phyloP scores from a whole-genome alignment of 345 rosid species.

The Theobroma cacao region DNA sequence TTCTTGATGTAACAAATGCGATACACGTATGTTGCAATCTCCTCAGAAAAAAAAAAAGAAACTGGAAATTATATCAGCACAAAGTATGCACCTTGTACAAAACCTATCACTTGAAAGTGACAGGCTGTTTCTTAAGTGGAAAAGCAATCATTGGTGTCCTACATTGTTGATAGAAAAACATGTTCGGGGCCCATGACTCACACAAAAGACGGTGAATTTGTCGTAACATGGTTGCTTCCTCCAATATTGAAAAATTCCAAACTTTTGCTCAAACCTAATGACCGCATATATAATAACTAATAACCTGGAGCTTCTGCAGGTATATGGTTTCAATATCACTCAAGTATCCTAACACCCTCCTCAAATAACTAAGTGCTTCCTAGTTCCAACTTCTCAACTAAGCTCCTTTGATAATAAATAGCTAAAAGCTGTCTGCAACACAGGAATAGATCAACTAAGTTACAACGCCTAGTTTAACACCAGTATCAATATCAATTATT shows the following conservation, averaged over 20 bases:
- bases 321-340: neutral
- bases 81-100: neutral
- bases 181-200: neutral
- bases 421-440: neutral
- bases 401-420: neutral
- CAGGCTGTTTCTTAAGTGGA: neutral
- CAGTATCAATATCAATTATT: neutral
- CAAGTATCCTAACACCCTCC: neutral
- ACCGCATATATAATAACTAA: neutral
- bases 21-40: neutral
- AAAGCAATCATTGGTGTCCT: conserved; percentile 5
- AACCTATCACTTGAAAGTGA: neutral
- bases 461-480: neutral
- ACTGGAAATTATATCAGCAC: neutral
- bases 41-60: neutral
- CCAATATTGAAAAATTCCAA: neutral
- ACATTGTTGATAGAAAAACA: neutral
- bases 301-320: neutral
- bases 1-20: neutral
- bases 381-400: neutral
- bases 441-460: neutral
- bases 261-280: neutral
- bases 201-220: neutral
- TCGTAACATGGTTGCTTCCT: neutral
- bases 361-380: neutral